Evolutionary conservation across 495 filamentous ascomycete genomes (phyloP).

Genomic region (Astrothelium macrocarpum): DNA sequence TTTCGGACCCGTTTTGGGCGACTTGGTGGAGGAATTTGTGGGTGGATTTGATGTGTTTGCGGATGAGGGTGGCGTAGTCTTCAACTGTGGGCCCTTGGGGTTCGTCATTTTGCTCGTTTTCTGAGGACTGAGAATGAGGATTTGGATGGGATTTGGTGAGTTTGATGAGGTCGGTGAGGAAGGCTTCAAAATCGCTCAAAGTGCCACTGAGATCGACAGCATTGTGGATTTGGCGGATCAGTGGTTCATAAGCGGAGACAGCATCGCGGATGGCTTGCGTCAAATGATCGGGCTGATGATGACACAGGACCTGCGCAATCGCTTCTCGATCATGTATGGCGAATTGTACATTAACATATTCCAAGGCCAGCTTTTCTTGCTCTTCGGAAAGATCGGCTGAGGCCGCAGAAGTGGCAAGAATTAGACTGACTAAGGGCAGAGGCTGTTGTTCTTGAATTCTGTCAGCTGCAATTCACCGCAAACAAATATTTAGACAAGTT

Average conservation of each 20-base stretch:
- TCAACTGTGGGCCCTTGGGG: slow-evolving; percentile 43
- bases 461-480: not conserved
- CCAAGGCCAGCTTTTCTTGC: slow-evolving; percentile 45
- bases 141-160: slow-evolving; percentile 27
- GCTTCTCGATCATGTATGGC: slow-evolving; percentile 53
- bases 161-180: slow-evolving; percentile 52
- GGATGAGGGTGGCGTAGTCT: slow-evolving; percentile 50
- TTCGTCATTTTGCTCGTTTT: slow-evolving; percentile 11
- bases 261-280: slow-evolving; percentile 47
- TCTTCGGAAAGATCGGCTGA: slow-evolving; percentile 33
- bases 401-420: slow-evolving; percentile 33
- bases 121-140: not conserved
- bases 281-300: slow-evolving; percentile 47
- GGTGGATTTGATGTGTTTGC: slow-evolving; percentile 41
- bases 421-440: slow-evolving; percentile 44
- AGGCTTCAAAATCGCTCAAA: slow-evolving; percentile 45
- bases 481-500: not conserved
- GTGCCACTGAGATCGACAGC: slow-evolving; percentile 53
- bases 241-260: slow-evolving; percentile 52
- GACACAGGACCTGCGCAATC: slow-evolving; percentile 48
- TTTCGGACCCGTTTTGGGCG: slow-evolving; percentile 49
- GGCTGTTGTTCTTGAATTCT: slow-evolving; percentile 19
- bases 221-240: slow-evolving; percentile 54
- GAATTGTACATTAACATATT: slow-evolving; percentile 50
- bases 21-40: slow-evolving; percentile 57